These are phyloP conservation scores for Fraxinus pennsylvanica DNA, from an alignment of 257 asterid genomes.

Conservation along the genomic window DNA sequence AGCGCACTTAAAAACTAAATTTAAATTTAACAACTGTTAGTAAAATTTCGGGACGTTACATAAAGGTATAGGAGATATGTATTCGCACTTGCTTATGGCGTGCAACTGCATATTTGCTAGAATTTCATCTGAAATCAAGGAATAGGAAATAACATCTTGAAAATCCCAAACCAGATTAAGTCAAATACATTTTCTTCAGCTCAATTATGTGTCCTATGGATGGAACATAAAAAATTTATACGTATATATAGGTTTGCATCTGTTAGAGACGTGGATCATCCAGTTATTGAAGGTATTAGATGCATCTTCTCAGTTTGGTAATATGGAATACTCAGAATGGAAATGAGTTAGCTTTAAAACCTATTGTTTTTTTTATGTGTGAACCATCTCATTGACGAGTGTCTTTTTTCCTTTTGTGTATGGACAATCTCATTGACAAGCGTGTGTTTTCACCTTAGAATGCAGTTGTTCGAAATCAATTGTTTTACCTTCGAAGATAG, in stretches of 20 bases:
- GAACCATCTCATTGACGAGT: not conserved
- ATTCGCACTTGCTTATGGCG: no score
- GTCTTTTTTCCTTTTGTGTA: not conserved
- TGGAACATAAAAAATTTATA: not conserved
- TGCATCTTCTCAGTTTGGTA: constrained; percentile 1
- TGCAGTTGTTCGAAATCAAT: not conserved
- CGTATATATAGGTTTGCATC: not conserved
- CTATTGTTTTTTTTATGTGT: not conserved
- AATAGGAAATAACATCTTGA: not conserved
- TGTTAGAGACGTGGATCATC: constrained; percentile 6
- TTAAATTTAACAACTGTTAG: no score
- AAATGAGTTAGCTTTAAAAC: constrained; percentile 2
- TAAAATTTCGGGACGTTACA: no score
- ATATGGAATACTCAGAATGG: not conserved
- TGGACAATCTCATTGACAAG: not conserved
- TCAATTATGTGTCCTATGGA: constrained; percentile 1
- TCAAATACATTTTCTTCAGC: not conserved
- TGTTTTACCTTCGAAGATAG: not conserved
- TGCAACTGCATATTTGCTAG: no score
- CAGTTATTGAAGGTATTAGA: constrained; percentile 6
- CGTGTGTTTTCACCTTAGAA: not conserved
- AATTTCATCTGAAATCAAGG: not conserved
- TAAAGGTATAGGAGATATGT: no score
- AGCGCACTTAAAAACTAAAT: no score
- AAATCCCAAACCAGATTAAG: constrained; percentile 15